Evolutionary conservation across 768 basidiomycete genomes (phyloP), one percentile per base, ranked within the genome.

Genomic region (Phylloporus arenicola): DNA sequence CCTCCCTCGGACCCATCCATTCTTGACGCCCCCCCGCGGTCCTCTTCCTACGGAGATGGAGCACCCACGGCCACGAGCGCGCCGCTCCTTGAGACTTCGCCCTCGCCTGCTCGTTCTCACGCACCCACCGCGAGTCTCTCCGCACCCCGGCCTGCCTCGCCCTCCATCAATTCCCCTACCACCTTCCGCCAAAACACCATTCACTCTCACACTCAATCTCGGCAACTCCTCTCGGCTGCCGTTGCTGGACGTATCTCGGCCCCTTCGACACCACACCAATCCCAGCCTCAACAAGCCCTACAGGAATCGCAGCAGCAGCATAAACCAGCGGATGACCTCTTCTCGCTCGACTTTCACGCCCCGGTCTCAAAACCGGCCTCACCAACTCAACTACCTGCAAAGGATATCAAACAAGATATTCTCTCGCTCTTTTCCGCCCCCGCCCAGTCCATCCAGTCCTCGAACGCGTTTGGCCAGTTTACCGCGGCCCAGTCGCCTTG

Each of bases 371-470:
- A 51, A 47, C n/a, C 62, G 3, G 19, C 67, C 2, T 48, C 70
- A 1, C 54, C 66, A 6, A 46, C 58, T 2, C 61, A 70, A 14
- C 66, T 63, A 39, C 72, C 76, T 0, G 77, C 75, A 64, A 89
- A 88, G 61, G 85, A 89, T 59, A 77, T 84, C 40, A 93, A 92
- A 58, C 78, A 88, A 48, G 87, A 94, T 56, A 94, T 94, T 55
- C 73, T 94, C 16, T 88, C 88, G 0, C 76, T 94, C 37, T 92
- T 89, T 66, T 80, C 86, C 14, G 60, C 75, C 0, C 63, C 74
- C 1, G 30, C 60, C 7, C 42, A 43, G 17, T 29, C 29, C 4
- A 9, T 43, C 27, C 42, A 43, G 42, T 13, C 42, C 2, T 30
- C 42, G 27, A 30, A 43, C 8, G 42, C 65, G 16, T 74, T 70